Evolutionary conservation across 1,139 yeast genomes (phyloP).

Genomic region (Yarrowia galli): DNA sequence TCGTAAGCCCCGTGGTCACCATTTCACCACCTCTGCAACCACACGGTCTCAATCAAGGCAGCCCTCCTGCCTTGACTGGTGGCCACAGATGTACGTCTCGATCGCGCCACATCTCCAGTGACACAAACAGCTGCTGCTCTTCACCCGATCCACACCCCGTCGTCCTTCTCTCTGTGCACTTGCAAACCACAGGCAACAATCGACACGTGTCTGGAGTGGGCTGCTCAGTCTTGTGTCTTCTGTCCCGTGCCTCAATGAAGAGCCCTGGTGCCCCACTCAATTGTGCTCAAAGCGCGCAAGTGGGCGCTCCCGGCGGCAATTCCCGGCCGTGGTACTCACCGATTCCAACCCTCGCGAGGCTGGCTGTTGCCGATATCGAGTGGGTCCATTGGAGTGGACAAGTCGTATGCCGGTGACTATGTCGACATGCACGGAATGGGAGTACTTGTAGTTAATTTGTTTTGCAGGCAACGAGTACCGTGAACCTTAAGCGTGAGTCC

Average conservation of each 20-base stretch:
- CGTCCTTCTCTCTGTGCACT: no score
- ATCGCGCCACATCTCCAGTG: no score
- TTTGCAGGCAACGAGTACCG: conserved; percentile 34
- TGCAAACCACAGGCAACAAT: no score
- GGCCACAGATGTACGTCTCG: no score
- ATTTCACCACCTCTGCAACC: no score
- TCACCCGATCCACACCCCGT: neutral
- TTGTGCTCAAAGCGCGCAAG: neutral
- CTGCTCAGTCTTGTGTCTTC: neutral
- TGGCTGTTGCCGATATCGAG: conserved; percentile 34
- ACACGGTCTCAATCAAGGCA: no score
- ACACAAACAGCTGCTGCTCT: neutral
- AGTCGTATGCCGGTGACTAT: conserved; percentile 34
- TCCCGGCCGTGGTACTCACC: conserved; percentile 1
- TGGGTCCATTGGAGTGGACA: conserved; percentile 29
- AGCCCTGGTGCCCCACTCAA: neutral
- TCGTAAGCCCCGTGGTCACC: no score
- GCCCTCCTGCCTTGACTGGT: no score
- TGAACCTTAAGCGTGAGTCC: conserved; percentile 21
- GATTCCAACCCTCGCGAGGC: conserved; percentile 39
- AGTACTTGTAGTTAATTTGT: conserved; percentile 31
- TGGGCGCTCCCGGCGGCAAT: no score
- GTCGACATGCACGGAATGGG: conserved; percentile 38
- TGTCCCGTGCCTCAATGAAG: neutral
- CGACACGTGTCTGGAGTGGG: conserved; percentile 3